Percentiles rank a stretch among this genome's conserved stretches.
These are phyloP conservation scores for Fusarium sp. DNA, from an alignment of 2,329 filamentous ascomycete genomes.

Conservation along the genomic window DNA sequence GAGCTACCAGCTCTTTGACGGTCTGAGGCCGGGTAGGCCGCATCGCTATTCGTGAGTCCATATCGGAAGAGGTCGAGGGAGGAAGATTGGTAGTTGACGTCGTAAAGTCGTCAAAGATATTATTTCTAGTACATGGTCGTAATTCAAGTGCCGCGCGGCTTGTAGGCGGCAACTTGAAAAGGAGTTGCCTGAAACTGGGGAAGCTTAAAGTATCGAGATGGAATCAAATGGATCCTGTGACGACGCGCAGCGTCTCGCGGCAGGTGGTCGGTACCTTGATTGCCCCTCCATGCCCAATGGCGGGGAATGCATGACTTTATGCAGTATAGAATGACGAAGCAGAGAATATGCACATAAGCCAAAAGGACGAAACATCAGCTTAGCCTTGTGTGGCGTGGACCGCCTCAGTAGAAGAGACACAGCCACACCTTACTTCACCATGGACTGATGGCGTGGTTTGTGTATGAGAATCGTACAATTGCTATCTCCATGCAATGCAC, in stretches of 20 bases:
- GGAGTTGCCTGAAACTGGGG: conserved; percentile 29
- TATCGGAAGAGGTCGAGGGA: conserved; percentile 20
- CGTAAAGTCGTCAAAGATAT: conserved; percentile 16
- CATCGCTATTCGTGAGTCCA: conserved; percentile 48
- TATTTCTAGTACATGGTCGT: conserved; percentile 35
- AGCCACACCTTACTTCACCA: conserved; percentile 24
- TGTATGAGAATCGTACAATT: conserved; percentile 39
- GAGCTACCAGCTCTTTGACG: conserved; percentile 79
- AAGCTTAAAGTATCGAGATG: conserved; percentile 18
- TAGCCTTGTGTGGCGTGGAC: not conserved
- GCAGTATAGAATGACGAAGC: not conserved
- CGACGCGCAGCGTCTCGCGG: conserved; percentile 32
- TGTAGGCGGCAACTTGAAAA: conserved; percentile 11
- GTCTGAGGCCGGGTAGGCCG: conserved; percentile 68
- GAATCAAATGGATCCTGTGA: conserved; percentile 37
- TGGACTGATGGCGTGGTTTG: conserved; percentile 40
- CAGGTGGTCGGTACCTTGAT: conserved; percentile 34
- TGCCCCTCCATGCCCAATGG: conserved; percentile 42
- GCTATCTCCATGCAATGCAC: conserved; percentile 23
- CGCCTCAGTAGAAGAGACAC: not conserved
- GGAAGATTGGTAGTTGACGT: conserved; percentile 12
- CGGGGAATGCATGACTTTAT: conserved; percentile 30
- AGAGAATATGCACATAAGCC: conserved; percentile 12
- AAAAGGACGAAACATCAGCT: not conserved
- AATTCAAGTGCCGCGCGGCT: conserved; percentile 22